Percentiles rank a stretch among this genome's conserved stretches.
These are phyloP conservation scores for Calocera cornea DNA, from an alignment of 768 basidiomycete species.

Conservation along the genomic window DNA sequence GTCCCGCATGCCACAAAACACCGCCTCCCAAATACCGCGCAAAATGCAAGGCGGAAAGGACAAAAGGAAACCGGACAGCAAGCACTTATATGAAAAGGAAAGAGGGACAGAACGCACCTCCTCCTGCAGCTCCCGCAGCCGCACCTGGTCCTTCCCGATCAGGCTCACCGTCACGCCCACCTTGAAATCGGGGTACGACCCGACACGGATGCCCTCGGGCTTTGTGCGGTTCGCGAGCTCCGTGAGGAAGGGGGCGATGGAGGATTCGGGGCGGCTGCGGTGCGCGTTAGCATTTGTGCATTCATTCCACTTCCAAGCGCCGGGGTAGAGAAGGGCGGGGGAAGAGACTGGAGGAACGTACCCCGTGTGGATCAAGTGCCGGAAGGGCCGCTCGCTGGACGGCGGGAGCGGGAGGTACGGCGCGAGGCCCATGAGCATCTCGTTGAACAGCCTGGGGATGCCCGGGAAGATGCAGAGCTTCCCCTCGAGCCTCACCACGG, in stretches of 20 bases:
- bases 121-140: constrained; percentile 25
- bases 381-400: constrained; percentile 50
- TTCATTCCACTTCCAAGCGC: not conserved
- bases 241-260: constrained; percentile 77
- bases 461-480: constrained; percentile 89
- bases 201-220: constrained; percentile 64
- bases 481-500: constrained; percentile 70
- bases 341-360: constrained; percentile 24
- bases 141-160: constrained; percentile 34
- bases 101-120: constrained; percentile 20
- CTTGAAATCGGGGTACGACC: constrained; percentile 54
- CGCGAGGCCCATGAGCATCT: constrained; percentile 59
- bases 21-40: not conserved
- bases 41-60: no score
- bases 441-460: constrained; percentile 71
- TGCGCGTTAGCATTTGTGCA: not conserved
- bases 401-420: constrained; percentile 73
- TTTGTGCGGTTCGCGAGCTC: constrained; percentile 58
- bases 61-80: no score
- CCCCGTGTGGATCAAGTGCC: constrained; percentile 77
- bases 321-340: not conserved
- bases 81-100: no score
- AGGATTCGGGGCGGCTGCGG: constrained; percentile 60
- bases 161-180: constrained; percentile 57
- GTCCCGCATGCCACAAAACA: not conserved